A percentile compares a stretch with the other conserved stretches of the same genome.
Evolutionary conservation across 768 basidiomycete genomes (phyloP).

Genomic region (Mycena olivaceomarginata): DNA sequence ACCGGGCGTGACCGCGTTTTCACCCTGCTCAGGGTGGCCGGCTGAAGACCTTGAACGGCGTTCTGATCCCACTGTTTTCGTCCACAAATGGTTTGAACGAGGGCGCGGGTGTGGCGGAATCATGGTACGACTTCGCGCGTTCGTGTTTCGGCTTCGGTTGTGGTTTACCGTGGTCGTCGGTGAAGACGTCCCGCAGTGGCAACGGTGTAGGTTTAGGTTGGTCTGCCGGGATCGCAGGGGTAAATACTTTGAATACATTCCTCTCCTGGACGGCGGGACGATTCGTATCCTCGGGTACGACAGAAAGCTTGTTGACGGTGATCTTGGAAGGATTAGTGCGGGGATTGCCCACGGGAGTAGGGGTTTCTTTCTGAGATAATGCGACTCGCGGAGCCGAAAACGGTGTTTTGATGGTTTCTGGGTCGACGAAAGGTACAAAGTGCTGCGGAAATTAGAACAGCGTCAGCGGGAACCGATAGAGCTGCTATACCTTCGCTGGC

Average conservation of each 20-base stretch:
- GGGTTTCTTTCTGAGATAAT: conserved; percentile 71
- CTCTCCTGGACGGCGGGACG: conserved; percentile 20
- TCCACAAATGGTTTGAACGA: conserved; percentile 54
- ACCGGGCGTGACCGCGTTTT: conserved; percentile 54
- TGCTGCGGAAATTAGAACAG: conserved; percentile 48
- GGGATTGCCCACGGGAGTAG: conserved; percentile 54
- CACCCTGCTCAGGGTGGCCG: conserved; percentile 77
- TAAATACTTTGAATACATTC: conserved; percentile 78
- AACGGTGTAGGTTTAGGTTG: conserved; percentile 56
- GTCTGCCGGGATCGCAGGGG: conserved; percentile 62
- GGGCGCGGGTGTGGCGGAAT: conserved; percentile 41
- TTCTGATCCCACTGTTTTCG: conserved; percentile 57
- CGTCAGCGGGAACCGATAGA: conserved; percentile 38
- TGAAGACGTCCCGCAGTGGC: conserved; percentile 46
- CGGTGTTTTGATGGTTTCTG: conserved; percentile 67
- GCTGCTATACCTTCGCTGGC: conserved; percentile 62
- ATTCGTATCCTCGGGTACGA: conserved; percentile 60
- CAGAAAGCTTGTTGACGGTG: conserved; percentile 51
- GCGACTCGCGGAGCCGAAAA: conserved; percentile 61
- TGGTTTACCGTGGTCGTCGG: conserved; percentile 47
- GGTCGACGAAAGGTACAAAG: conserved; percentile 83
- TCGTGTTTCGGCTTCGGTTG: conserved; percentile 45
- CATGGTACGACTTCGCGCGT: conserved; percentile 43
- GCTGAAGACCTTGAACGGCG: conserved; percentile 83
- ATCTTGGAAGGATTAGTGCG: conserved; percentile 52